Evolutionary conservation across 208 protist genomes (phyloP), one percentile per base, ranked within the genome.

Genomic region (Crithidia fasciculata): DNA sequence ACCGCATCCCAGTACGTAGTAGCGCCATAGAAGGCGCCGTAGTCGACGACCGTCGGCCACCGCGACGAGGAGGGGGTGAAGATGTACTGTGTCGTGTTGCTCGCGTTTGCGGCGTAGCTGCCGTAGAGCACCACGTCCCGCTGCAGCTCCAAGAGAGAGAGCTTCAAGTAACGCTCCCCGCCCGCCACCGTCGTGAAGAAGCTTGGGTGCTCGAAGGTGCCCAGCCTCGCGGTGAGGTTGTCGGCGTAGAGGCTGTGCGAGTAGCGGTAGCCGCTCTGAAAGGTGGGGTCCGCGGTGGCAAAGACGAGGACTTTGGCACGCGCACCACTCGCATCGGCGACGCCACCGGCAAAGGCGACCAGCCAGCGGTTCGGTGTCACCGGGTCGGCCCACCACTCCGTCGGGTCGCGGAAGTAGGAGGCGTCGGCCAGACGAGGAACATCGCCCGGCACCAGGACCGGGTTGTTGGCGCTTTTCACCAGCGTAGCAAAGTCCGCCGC

Each of bases 1-100:
- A 82, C 50, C 12, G 71, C 57, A 53, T 80, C 83, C n/a, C 59
- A 75, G 69, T 80, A 82, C n/a, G 61, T 81, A 12, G 71, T 84
- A 4, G 60, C 28, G 4, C 47, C 68, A 28, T 77, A 81, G 36
- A 78, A 49, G 15, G 13, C 8, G 13, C 76, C 83, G 52, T 76
- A 69, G 65, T 82, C 79, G 5, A 81, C 13, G 49, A 71, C 66
- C 9, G 73, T 71, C 10, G 45, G 19, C 5, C 37, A 37, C 7
- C 58, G 69, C 8, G 36, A 16, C 4, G 18, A 4, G 57, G 70
- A 47, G 15, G 44, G 37, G 39, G 47, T 63, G 18, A 74, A 67
- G 44, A 78, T 54, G 18, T 73, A 60, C 16, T 54, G 36, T 28
- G 28, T 28, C 8, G 52, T 43, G 8, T 8, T n/a, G 15, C 4